Conservation (phyloP, 768 basidiomycete genomes). For the Hygrophorus russula region DNA sequence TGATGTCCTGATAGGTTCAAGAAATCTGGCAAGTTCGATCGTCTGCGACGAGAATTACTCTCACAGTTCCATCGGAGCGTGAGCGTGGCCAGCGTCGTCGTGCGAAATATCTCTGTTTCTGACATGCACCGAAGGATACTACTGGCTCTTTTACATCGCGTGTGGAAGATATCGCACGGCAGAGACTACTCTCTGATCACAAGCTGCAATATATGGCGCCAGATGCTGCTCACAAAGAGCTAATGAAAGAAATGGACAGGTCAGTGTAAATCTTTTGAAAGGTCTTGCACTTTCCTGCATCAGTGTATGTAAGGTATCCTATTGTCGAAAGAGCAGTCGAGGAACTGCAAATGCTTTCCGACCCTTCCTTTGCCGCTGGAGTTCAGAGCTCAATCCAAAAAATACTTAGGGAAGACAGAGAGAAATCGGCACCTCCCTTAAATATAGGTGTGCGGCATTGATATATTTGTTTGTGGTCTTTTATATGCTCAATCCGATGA, state of each 20-base stretch:
- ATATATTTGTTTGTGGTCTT: too few relatives aligned
- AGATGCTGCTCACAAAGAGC: conserved; percentile 44
- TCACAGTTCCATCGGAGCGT: conserved; percentile 53
- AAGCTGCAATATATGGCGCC: conserved; percentile 40
- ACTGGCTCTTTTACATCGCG: conserved; percentile 42
- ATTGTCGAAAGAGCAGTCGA: conserved; percentile 52
- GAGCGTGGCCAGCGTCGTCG: conserved; percentile 14
- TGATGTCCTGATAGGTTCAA: conserved; percentile 44
- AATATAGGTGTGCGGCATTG: too few relatives aligned
- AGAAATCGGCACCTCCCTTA: conserved; percentile 10
- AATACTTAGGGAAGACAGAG: conserved; percentile 31
- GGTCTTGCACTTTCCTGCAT: not conserved
- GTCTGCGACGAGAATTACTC: conserved; percentile 54
- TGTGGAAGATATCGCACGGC: conserved; percentile 50
- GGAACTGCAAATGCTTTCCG: conserved; percentile 37
- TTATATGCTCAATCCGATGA: too few relatives aligned
- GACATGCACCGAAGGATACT: conserved; percentile 29
- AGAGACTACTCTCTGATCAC: conserved; percentile 42
- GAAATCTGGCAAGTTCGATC: conserved; percentile 71
- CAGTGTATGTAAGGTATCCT: conserved; percentile 38
- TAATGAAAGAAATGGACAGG: conserved; percentile 69
- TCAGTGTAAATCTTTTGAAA: conserved; percentile 14
- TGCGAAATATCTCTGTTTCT: too few relatives aligned
- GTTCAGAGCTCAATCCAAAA: conserved; percentile 32
- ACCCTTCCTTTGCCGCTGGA: conserved; percentile 30